Conservation (phyloP, 106 monocot genomes). For the Platanthera zijinensis region DNA sequence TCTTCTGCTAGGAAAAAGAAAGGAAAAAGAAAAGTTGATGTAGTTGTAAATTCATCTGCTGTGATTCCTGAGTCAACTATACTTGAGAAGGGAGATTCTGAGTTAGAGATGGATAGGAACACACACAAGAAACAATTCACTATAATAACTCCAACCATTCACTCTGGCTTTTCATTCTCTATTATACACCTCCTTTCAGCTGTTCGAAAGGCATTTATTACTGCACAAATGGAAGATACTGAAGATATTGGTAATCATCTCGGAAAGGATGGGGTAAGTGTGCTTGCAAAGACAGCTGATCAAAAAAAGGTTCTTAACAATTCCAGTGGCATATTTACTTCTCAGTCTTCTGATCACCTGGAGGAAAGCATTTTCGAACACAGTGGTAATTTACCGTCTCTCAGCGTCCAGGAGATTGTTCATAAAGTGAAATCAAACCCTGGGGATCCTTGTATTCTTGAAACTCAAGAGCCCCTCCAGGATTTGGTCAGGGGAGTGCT, state of each 20-base stretch:
- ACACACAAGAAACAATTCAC: constrained; percentile 55
- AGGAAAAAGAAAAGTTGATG: constrained; percentile 42
- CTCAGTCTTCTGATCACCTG: constrained; percentile 20
- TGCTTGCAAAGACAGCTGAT: constrained; percentile 14
- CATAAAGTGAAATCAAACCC: constrained; percentile 69
- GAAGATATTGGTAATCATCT: constrained; percentile 12
- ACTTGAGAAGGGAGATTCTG: constrained; percentile 22
- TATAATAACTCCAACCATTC: constrained; percentile 76
- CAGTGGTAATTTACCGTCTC: constrained; percentile 36
- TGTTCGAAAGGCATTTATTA: constrained; percentile 69
- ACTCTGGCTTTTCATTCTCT: constrained; percentile 93
- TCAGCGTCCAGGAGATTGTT: constrained; percentile 83
- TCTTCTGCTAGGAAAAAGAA: constrained; percentile 46
- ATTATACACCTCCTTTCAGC: constrained; percentile 91
- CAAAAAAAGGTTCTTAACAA: constrained; percentile 7
- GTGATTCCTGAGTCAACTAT: constrained; percentile 10
- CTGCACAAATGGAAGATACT: constrained; percentile 35
- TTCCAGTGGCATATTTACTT: constrained; percentile 5
- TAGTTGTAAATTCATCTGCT: constrained; percentile 11
- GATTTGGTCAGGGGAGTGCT: constrained; percentile 90
- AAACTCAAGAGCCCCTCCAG: constrained; percentile 85
- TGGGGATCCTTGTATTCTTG: constrained; percentile 89
- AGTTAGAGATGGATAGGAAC: constrained; percentile 33
- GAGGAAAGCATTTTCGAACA: constrained; percentile 17
- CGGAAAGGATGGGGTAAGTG: constrained; percentile 12